These are phyloP conservation scores for Candida nonsorbophila DNA, from an alignment of 805 yeast species.

Conservation along the genomic window DNA sequence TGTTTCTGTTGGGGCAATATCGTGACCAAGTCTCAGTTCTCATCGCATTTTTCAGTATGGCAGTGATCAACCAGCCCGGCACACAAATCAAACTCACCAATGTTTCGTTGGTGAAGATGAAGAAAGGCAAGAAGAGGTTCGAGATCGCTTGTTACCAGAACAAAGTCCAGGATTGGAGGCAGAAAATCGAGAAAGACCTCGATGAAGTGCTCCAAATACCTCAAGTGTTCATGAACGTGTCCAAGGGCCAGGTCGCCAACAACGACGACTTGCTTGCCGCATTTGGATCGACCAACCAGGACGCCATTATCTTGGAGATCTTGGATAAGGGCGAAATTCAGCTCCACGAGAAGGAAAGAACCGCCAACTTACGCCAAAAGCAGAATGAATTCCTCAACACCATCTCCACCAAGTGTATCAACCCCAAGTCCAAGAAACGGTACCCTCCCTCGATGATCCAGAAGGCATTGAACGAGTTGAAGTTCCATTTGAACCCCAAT, in stretches of 20 bases:
- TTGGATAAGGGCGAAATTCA: slow-evolving; percentile 91
- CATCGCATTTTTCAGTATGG: slow-evolving; percentile 19
- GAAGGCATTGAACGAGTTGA: slow-evolving; percentile 72
- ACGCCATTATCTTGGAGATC: slow-evolving; percentile 74
- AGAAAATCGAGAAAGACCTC: slow-evolving; percentile 81
- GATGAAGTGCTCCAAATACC: slow-evolving; percentile 96
- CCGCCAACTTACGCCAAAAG: slow-evolving; percentile 62
- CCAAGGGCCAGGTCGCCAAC: slow-evolving; percentile 91
- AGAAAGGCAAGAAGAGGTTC: slow-evolving; percentile 85
- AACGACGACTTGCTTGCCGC: slow-evolving; percentile 71
- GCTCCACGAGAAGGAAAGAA: slow-evolving; percentile 88
- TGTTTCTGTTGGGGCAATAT: too few relatives aligned
- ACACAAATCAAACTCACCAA: slow-evolving; percentile 88
- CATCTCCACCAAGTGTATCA: slow-evolving; percentile 85
- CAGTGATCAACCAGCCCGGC: slow-evolving; percentile 75
- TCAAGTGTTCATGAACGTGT: slow-evolving; percentile 88
- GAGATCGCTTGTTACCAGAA: slow-evolving; percentile 96
- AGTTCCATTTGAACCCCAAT: slow-evolving; percentile 69
- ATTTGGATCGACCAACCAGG: slow-evolving; percentile 73
- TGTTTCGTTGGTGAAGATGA: slow-evolving; percentile 87
- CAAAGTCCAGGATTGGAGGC: slow-evolving; percentile 93
- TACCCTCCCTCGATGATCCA: slow-evolving; percentile 94
- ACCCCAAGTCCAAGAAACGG: slow-evolving; percentile 83
- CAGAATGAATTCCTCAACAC: slow-evolving; percentile 79
- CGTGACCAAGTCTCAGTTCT: too few relatives aligned